Conservation (phyloP, 2,329 filamentous ascomycete species). For the Xylariaceae sp. region DNA sequence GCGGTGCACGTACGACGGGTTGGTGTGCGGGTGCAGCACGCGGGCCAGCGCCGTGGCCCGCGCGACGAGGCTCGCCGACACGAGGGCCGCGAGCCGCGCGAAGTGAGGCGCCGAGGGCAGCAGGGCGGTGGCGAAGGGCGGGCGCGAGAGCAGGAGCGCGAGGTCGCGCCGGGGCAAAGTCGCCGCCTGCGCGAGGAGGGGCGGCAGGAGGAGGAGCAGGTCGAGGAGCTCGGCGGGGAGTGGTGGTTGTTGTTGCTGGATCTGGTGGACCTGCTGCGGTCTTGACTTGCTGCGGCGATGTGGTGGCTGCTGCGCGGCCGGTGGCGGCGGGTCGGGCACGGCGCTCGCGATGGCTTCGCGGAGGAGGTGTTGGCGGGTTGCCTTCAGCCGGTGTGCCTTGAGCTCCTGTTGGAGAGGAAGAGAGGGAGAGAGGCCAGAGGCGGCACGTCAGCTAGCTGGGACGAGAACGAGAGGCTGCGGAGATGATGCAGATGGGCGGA, state of each 20-base stretch:
- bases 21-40: slow-evolving; percentile 40
- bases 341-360: slow-evolving; percentile 40
- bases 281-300: slow-evolving; percentile 19
- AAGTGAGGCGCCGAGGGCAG: slow-evolving; percentile 37
- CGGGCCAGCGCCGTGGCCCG: slow-evolving; percentile 42
- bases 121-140: slow-evolving; percentile 41
- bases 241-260: slow-evolving; percentile 12
- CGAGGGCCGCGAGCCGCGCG: slow-evolving; percentile 36
- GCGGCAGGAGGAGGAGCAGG: slow-evolving; percentile 46
- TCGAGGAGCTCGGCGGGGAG: slow-evolving; percentile 40
- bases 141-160: slow-evolving; percentile 39
- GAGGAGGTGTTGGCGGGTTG: slow-evolving; percentile 45
- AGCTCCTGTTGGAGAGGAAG: slow-evolving; percentile 43
- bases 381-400: slow-evolving; percentile 37
- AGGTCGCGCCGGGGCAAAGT: slow-evolving; percentile 29
- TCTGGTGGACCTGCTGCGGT: slow-evolving; percentile 11
- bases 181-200: slow-evolving; percentile 34
- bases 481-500: not conserved
- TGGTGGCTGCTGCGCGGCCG: slow-evolving; percentile 11
- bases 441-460: too few species aligned
- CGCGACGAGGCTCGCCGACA: slow-evolving; percentile 42
- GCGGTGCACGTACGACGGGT: slow-evolving; percentile 52
- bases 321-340: slow-evolving; percentile 22
- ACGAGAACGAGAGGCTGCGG: too few species aligned
- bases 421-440: not conserved